Base-by-base conservation (phyloP, 2,329 filamentous ascomycete genomes). In the Exophiala calicioides region DNA sequence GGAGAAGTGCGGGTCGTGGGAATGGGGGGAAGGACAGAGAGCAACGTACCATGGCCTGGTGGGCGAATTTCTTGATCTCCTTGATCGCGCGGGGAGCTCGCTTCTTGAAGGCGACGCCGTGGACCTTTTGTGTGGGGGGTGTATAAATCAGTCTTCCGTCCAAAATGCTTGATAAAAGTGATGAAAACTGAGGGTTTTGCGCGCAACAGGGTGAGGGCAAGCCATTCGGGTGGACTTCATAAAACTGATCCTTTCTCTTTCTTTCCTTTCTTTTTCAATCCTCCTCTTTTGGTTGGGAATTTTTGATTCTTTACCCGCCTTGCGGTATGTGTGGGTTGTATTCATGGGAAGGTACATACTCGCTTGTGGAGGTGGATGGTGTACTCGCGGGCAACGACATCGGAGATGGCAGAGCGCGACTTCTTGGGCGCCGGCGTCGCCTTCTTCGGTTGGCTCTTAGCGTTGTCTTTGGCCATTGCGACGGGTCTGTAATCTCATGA, bases 361-460 rank as follows among this genome's bases (percentile, higher is more conserved):
- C 91, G 87, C 88, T 95, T 97, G 88, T 98, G 93, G 68, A 98
- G 80, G 84, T 98, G 91, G 80, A 98, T 97, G 77, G 93, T 98
- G 85, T 98, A 98, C 82, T 98, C 94, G 83, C 93, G 89, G 69
- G 93, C 86, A 75, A 98, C 91, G 72, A 98, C 94, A 78, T 98
- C 91, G 77, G 89, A 85, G 76, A 98, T 95, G 80, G 94, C 94
- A 76, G 89, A 95, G 73, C 90, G 88, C 64, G 74, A 66, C 78
- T 86, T 86, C 80, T 85, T 86, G 66, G 75, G 77, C 83, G 85
- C 72, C 68, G 67, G 62, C 61, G 72, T 69, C 69, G 76, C 81
- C 66, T 82, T 84, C 82, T 86, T 86, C 71, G 78, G 77, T 81
- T 70, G 59, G 61, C 53, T 60, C 34, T 52, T 54, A 46, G 55